Conservation (phyloP, 495 filamentous ascomycete genomes). For the Talaromyces stipitatus region DNA sequence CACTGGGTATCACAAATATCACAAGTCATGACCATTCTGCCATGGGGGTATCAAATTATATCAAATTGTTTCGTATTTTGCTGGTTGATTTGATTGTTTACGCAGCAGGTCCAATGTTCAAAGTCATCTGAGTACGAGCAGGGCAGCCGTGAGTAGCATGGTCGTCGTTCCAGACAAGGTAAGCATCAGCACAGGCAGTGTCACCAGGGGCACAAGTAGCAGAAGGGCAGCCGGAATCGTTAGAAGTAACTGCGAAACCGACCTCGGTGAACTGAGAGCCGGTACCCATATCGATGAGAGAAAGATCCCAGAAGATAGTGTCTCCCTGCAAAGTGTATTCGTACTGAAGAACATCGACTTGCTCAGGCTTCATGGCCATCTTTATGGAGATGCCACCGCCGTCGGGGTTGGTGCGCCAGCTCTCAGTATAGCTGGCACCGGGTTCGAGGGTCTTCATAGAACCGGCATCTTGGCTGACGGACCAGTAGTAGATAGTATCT, state of each 20-base stretch:
- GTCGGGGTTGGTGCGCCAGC: conserved; percentile 31
- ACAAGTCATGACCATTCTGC: no score
- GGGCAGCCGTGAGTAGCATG: conserved; percentile 42
- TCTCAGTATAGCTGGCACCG: conserved; percentile 27
- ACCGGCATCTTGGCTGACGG: conserved; percentile 21
- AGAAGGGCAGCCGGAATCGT: conserved; percentile 23
- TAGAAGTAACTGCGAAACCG: conserved; percentile 35
- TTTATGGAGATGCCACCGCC: conserved; percentile 43
- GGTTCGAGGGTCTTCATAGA: conserved; percentile 26
- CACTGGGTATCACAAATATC: not conserved
- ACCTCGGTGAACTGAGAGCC: conserved; percentile 32
- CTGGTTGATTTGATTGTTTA: not conserved
- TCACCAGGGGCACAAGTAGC: conserved; percentile 36
- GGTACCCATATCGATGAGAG: conserved; percentile 33
- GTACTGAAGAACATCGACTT: conserved; percentile 36
- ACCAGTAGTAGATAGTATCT: conserved; percentile 34
- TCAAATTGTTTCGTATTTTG: not conserved
- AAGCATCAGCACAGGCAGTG: conserved; percentile 31
- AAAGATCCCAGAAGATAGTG: conserved; percentile 40
- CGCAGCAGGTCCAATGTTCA: conserved; percentile 21
- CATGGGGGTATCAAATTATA: not conserved
- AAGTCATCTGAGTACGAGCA: conserved; percentile 29
- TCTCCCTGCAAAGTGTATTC: conserved; percentile 35
- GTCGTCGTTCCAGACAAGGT: conserved; percentile 36
- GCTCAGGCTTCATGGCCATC: conserved; percentile 25